phyloP scores from a whole-genome alignment of 495 filamentous ascomycete genomes.

The Hypoxylon crocopeplum region DNA sequence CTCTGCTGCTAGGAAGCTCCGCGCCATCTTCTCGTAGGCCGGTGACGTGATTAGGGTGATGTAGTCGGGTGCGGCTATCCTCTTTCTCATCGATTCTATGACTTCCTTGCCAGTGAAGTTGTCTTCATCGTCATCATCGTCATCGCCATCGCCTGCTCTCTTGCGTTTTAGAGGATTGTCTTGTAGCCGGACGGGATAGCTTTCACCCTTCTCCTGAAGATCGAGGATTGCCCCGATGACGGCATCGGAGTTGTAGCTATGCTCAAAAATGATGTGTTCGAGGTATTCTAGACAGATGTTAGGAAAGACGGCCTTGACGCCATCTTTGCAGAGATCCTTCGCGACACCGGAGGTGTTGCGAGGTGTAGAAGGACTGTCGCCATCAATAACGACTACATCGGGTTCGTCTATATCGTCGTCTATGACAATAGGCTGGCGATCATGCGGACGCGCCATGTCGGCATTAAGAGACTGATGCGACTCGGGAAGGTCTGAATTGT shows the following conservation, averaged over 20 bases:
- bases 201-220: conserved; percentile 38
- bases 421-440: not conserved
- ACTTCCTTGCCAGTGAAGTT: conserved; percentile 2
- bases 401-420: conserved; percentile 2
- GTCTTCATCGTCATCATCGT: conserved; percentile 14
- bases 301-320: conserved; percentile 44
- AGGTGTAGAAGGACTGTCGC: not conserved
- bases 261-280: conserved; percentile 1
- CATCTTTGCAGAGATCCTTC: conserved; percentile 4
- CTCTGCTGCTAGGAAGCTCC: conserved; percentile 9
- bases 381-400: not conserved
- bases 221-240: conserved; percentile 43
- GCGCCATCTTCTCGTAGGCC: not conserved
- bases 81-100: conserved; percentile 5
- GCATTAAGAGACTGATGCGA: not conserved
- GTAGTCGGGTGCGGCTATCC: conserved; percentile 10
- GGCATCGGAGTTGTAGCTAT: conserved; percentile 22
- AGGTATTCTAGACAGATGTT: conserved; percentile 49
- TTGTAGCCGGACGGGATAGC: conserved; percentile 41
- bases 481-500: not conserved
- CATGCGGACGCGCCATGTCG: not conserved
- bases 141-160: conserved; percentile 29
- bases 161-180: conserved; percentile 44
- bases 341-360: not conserved
- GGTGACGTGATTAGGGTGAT: no score